Conservation (phyloP, 495 filamentous ascomycete genomes). For the Melanomma pulvis-pyrius region DNA sequence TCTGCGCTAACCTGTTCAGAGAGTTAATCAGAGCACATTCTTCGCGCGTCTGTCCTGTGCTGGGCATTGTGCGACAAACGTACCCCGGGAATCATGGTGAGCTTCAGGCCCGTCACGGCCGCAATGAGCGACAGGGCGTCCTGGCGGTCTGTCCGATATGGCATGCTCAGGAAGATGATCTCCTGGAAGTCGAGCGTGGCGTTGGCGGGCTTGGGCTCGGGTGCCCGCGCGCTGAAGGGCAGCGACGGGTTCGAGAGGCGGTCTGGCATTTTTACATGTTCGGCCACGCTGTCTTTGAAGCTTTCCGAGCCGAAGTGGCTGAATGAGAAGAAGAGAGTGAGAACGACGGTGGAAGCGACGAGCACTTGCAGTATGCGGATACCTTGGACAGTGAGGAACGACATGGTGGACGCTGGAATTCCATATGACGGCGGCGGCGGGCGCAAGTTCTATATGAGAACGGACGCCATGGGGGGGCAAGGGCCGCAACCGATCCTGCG, state of each 20-base stretch:
- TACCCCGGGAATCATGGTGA: conserved; percentile 48
- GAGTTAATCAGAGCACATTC: neutral
- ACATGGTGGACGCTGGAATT: conserved; percentile 12
- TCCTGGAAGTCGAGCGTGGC: conserved; percentile 34
- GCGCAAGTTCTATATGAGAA: neutral
- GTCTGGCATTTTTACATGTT: conserved; percentile 1
- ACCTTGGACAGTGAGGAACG: conserved; percentile 21
- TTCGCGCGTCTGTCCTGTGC: neutral
- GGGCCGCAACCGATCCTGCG: neutral
- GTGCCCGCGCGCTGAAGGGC: neutral
- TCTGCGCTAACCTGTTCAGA: conserved; percentile 13
- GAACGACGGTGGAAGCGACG: conserved; percentile 19
- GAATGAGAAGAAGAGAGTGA: conserved; percentile 24
- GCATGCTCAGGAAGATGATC: conserved; percentile 34
- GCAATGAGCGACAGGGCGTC: conserved; percentile 47
- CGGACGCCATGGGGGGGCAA: too few species aligned
- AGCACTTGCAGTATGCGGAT: conserved; percentile 27
- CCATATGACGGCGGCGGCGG: conserved; percentile 2
- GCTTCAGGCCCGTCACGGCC: conserved; percentile 42
- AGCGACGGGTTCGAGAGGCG: conserved; percentile 3
- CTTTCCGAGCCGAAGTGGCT: conserved; percentile 13
- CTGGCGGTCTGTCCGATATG: conserved; percentile 45
- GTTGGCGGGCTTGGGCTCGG: conserved; percentile 23
- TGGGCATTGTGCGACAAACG: conserved; percentile 17
- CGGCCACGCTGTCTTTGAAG: neutral